Evolutionary conservation across 805 yeast species (phyloP).

Genomic region (Teunomyces barrocoloradensis): DNA sequence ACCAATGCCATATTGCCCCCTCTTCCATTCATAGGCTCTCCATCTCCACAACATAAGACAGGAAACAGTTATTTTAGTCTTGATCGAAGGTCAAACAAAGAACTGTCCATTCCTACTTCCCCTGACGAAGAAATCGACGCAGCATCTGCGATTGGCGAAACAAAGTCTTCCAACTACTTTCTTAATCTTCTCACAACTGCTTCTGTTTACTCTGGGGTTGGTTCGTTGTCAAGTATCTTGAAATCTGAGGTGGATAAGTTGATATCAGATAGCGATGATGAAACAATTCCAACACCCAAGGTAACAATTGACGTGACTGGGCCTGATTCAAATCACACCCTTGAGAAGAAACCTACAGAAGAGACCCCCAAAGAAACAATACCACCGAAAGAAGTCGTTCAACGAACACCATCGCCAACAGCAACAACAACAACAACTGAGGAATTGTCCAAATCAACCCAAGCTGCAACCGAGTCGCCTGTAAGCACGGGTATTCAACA

Average conservation of each 20-base stretch:
- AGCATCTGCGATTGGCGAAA: constrained; percentile 23
- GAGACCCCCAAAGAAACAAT: not conserved
- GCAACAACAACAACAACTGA: not conserved
- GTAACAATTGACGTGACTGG: not conserved
- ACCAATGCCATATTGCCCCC: not conserved
- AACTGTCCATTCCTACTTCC: not conserved
- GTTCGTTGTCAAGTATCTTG: constrained; percentile 2
- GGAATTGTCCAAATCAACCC: not conserved
- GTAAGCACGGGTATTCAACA: not conserved
- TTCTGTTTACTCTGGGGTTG: constrained; percentile 27
- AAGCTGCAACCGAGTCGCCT: no score
- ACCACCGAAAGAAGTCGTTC: not conserved
- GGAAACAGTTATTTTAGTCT: not conserved
- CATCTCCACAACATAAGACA: not conserved
- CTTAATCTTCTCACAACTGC: constrained; percentile 30
- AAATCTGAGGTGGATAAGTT: constrained; percentile 2
- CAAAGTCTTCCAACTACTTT: constrained; percentile 23
- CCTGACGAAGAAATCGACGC: constrained; percentile 27
- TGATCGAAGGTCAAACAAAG: not conserved
- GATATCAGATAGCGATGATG: not conserved
- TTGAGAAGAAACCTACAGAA: not conserved
- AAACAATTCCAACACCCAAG: not conserved
- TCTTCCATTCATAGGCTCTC: not conserved
- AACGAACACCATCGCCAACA: not conserved
- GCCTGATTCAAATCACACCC: constrained; percentile 6